Percentiles rank a stretch among this genome's conserved stretches.
Evolutionary conservation across 2,329 filamentous ascomycete species (phyloP).

Genomic region (Simplicillium aogashimaense): DNA sequence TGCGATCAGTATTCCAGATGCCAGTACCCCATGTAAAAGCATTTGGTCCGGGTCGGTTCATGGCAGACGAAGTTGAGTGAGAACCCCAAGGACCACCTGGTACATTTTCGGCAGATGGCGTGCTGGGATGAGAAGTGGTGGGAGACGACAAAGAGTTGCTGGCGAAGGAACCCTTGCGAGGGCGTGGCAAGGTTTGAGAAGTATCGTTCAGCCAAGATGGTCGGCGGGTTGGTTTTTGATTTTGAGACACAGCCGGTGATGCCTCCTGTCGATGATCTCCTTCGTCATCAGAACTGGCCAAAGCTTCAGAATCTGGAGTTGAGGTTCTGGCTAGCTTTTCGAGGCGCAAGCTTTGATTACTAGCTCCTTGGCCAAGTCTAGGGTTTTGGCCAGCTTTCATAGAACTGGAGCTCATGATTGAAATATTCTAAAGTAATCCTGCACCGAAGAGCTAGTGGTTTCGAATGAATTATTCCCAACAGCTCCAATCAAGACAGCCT

Average conservation of each 20-base stretch:
- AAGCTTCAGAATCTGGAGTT: conserved; percentile 86
- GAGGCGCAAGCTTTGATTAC: conserved; percentile 54
- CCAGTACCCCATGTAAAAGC: conserved; percentile 65
- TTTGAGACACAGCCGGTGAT: conserved; percentile 35
- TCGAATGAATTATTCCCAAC: too few relatives aligned
- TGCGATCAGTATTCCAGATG: conserved; percentile 76
- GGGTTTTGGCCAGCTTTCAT: conserved; percentile 38
- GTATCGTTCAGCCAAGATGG: conserved; percentile 85
- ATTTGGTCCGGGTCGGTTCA: conserved; percentile 35
- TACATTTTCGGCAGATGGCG: conserved; percentile 58
- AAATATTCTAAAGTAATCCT: conserved; percentile 5
- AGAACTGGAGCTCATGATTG: conserved; percentile 38
- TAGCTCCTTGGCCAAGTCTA: conserved; percentile 41
- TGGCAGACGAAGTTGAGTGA: conserved; percentile 36
- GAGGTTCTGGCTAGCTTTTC: conserved; percentile 75
- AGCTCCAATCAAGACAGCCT: too few relatives aligned
- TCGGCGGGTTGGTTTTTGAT: conserved; percentile 56
- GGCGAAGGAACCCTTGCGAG: conserved; percentile 68
- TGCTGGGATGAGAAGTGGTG: conserved; percentile 70
- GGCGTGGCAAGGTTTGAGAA: conserved; percentile 49
- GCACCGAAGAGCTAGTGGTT: too few relatives aligned
- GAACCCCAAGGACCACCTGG: conserved; percentile 43
- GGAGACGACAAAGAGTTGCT: conserved; percentile 64
- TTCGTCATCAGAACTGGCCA: conserved; percentile 93
- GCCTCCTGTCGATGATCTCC: conserved; percentile 53